Evolutionary conservation across 768 basidiomycete genomes (phyloP), one percentile per base, ranked within the genome.

Genomic region (Hygrophoropsis aurantiaca): DNA sequence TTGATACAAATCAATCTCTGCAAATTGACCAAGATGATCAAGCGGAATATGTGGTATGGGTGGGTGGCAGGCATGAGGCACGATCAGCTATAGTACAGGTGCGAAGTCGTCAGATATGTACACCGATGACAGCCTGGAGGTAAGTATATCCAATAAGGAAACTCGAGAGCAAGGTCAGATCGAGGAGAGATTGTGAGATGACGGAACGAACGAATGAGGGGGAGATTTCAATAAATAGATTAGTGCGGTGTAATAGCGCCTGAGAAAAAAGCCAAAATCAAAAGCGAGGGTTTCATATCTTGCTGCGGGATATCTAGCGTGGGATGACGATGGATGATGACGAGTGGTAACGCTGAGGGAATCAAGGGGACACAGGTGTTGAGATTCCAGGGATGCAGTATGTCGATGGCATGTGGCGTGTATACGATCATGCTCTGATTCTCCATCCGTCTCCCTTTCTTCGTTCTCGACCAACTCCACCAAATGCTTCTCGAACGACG

Each of bases 401-500:
- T 16, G n/a, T 6, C 7, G 36, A 33, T 11, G 32, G n/a, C n/a
- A n/a, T n/a, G n/a, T n/a, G n/a, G n/a, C 39, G 18, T 37, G 37
- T 15, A 44, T 40, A 25, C 21, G 42, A 44, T 64, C 57, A 90
- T 13, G 80, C 79, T 19, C 87, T 67, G 48, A 90, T 83, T 61
- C 81, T 70, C 87, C 85, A 89, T 21, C 86, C 87, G 55, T 87
- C 84, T 16, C 87, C 87, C 62, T 87, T 89, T 66, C 89, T 71
- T 51, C 71, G 80, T 32, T 86, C 84, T 67, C 80, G 84, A 6
- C 90, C 92, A 33, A 94, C 78, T 2, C 94, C 94, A 1, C 91
- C 91, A 64, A 95, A 90, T n/a, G 84, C 84, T 65, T 97, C 93
- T 40, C 94, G 74, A 2, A 94, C 92, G 16, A 93, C 85, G 42